Evolutionary conservation across 495 filamentous ascomycete genomes (phyloP).

Genomic region (Penicillium crystallinum): DNA sequence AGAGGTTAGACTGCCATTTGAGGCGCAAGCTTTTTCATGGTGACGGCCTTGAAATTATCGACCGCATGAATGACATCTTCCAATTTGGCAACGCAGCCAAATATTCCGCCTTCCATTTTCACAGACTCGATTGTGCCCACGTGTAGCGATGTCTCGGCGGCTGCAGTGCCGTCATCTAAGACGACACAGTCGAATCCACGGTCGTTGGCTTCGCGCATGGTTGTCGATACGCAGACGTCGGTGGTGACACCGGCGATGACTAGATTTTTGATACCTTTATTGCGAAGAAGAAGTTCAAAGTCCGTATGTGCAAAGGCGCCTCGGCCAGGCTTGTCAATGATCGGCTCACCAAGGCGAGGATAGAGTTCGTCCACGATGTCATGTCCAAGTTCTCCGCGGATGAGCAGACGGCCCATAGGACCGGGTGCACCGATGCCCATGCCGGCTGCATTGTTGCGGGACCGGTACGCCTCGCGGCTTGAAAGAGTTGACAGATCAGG

Average conservation of each 20-base stretch:
- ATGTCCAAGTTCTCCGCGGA: slow-evolving; percentile 61
- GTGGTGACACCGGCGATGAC: slow-evolving; percentile 63
- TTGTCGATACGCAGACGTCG: slow-evolving; percentile 65
- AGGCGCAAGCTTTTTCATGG: slow-evolving; percentile 43
- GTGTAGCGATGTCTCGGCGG: slow-evolving; percentile 46
- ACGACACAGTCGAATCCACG: slow-evolving; percentile 67
- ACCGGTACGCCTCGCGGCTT: slow-evolving; percentile 50
- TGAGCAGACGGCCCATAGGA: slow-evolving; percentile 57
- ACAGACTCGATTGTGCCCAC: slow-evolving; percentile 47
- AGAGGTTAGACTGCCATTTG: slow-evolving; percentile 30
- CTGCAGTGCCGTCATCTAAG: slow-evolving; percentile 49
- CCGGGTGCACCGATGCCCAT: slow-evolving; percentile 57
- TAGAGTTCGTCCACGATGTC: slow-evolving; percentile 56
- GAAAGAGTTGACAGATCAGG: slow-evolving; percentile 56
- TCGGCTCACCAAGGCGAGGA: slow-evolving; percentile 50
- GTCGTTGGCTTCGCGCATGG: slow-evolving; percentile 67
- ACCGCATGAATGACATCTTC: slow-evolving; percentile 48
- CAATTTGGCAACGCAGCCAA: slow-evolving; percentile 46
- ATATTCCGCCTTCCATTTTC: slow-evolving; percentile 56
- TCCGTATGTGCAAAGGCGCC: slow-evolving; percentile 65
- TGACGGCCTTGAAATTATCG: slow-evolving; percentile 39
- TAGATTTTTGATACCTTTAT: slow-evolving; percentile 61
- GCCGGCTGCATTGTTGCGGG: slow-evolving; percentile 48
- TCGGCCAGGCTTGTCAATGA: slow-evolving; percentile 64
- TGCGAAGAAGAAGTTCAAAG: slow-evolving; percentile 54